phyloP scores from a whole-genome alignment of 1,139 yeast genomes.

The Suhomyces terraborum region DNA sequence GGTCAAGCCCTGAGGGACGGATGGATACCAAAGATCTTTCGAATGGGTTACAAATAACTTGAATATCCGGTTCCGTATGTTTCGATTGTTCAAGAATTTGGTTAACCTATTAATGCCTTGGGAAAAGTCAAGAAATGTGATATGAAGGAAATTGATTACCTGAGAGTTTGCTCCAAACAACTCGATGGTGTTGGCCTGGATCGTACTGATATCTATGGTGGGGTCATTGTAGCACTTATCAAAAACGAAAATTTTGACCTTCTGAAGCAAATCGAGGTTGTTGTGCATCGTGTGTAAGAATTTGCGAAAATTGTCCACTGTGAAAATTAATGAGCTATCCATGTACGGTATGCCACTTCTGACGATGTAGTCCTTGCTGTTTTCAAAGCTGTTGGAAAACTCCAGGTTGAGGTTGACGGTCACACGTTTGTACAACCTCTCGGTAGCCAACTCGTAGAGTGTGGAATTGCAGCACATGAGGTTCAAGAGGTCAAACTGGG shows the following conservation, averaged over 20 bases:
- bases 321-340: constrained; percentile 35
- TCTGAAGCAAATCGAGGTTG: constrained; percentile 25
- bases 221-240: constrained; percentile 34
- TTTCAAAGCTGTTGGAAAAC: constrained; percentile 28
- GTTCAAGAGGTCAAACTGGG: constrained; percentile 36
- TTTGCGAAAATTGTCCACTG: constrained; percentile 20
- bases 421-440: constrained; percentile 33
- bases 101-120: constrained; percentile 31
- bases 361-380: constrained; percentile 23
- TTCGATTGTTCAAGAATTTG: constrained; percentile 26
- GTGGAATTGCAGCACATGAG: constrained; percentile 28
- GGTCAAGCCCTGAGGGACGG: constrained; percentile 31
- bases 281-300: constrained; percentile 25
- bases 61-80: constrained; percentile 34
- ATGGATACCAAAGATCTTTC: constrained; percentile 29
- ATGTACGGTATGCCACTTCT: constrained; percentile 36
- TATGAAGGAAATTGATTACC: constrained; percentile 36
- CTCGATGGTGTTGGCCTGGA: constrained; percentile 30
- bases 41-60: constrained; percentile 35
- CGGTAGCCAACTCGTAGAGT: constrained; percentile 28
- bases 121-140: constrained; percentile 35
- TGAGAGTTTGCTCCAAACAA: constrained; percentile 31
- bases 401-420: constrained; percentile 36
- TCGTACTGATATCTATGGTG: constrained; percentile 17
- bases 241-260: constrained; percentile 35